Evolutionary conservation across 2,329 filamentous ascomycete species (phyloP), one percentile per base, ranked within the genome.

Genomic region (Zymoseptoria crescenta): DNA sequence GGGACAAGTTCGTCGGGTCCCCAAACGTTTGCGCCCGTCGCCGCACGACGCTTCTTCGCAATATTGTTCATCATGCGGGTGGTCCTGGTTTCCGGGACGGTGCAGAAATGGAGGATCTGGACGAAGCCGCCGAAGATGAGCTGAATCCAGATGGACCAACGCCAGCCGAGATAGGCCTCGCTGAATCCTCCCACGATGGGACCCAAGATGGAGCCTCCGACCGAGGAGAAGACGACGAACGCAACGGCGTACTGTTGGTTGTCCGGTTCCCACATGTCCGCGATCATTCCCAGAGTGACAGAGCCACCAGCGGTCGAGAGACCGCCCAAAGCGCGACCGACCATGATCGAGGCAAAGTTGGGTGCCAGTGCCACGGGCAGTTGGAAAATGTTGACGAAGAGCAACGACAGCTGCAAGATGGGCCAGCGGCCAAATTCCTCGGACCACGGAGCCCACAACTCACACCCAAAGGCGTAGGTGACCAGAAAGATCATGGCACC

Each of bases 81-180:
- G 0, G 86, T 84, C 57, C 90, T 82, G 0, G 90, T 95, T 72
- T 95, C 90, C 0, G 89, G 90, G 1, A 94, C 89, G 56, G 89
- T 70, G 54, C 87, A 68, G 64, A 71, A 72, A 62, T 74, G 72
- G 3, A 89, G 70, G 3, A 83, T 27, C 70, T 93, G 89, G 10
- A 92, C 83, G 54, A 83, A 80, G 5, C 77, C 87, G 30, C 89
- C 89, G 56, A 94, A 86, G 67, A 93, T 91, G 65, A 94, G 83
- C 74, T 95, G 90, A 61, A 94, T 89, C 90, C 90, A 95, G 71
- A 94, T 92, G 56, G 80, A 84, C 88, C 87, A 92, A 60, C 62
- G 80, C 90, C 89, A 94, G 20, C 82, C 69, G 13, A 86, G 79
- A 64, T 67, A 73, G 9, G 62, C 53, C 55, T 73, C 68, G 52